Evolutionary conservation across 345 rosid genomes (phyloP), one percentile per base, ranked within the genome.

Genomic region (Gossypium turneri): DNA sequence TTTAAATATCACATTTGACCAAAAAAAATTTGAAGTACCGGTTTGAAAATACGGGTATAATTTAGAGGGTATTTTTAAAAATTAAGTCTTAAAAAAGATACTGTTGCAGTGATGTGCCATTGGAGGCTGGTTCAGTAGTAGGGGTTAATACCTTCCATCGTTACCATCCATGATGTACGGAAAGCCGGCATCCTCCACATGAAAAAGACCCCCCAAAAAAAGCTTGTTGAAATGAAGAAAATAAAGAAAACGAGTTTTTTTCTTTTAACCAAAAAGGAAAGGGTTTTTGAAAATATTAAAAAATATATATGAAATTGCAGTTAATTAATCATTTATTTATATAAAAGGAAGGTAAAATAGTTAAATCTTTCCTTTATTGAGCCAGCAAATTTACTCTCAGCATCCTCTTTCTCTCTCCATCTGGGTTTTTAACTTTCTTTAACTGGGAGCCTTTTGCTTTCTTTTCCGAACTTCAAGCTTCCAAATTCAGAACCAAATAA

Each of bases 361-460:
- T 52, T 52, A 17, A 52, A 52, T 6, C 57, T 52, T 51, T 52
- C 57, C 57, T 52, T 7, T 52, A n/a, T 52, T 52, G 57, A 52
- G 15, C 22, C 57, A 17, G 20, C 57, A 52, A 52, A 52, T 16
- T 16, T 17, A 52, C 57, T 17, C 57, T 17, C 57, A 17, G 41
- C 57, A 6, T 16, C 1, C 2, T 16, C 47, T 55, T 0, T 64
- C 45, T 75, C 45, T 15, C 57, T 5, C 41, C 7, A 5, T 34
- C 41, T 34, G 41, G 41, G 41, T 34, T 34, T 34, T 34, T 5
- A 52, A 17, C 69, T 80, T 58, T 66, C 67, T 74, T 12, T 47
- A 51, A 72, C 44, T 71, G 70, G 77, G 19, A 64, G 75, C 45
- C 50, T 70, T 76, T 61, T 22, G 73, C 70, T 65, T 68, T 47